Percentiles rank a stretch among this genome's conserved stretches.
Conservation (phyloP, 495 filamentous ascomycete species). For the Tirmania nivea region DNA sequence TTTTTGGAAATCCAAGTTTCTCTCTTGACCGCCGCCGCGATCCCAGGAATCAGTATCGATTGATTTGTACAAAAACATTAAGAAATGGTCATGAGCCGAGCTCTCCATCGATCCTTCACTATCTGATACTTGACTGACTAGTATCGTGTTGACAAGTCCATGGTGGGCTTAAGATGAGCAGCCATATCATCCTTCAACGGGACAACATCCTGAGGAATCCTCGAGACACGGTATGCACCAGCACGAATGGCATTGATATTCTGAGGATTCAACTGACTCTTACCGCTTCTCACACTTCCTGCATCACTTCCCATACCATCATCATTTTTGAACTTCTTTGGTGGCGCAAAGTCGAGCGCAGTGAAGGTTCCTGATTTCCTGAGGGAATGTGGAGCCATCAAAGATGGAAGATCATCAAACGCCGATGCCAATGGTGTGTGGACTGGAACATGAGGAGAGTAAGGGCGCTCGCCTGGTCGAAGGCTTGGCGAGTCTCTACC, state of each 20-base stretch:
- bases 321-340: slow-evolving; percentile 54
- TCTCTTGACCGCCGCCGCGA: too few relatives aligned
- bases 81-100: too few relatives aligned
- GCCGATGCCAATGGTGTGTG: slow-evolving; percentile 59
- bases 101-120: too few relatives aligned
- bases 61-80: too few relatives aligned
- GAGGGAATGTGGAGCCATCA: slow-evolving; percentile 76
- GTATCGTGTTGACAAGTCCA: slow-evolving; percentile 34
- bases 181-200: slow-evolving; percentile 55
- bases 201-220: slow-evolving; percentile 61
- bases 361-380: slow-evolving; percentile 82
- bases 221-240: slow-evolving; percentile 78
- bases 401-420: slow-evolving; percentile 63
- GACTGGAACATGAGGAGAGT: slow-evolving; percentile 42
- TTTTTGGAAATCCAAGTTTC: too few relatives aligned
- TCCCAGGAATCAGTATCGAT: too few relatives aligned
- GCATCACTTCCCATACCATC: slow-evolving; percentile 54
- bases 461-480: slow-evolving; percentile 50
- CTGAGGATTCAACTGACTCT: slow-evolving; percentile 49
- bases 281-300: slow-evolving; percentile 73
- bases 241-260: slow-evolving; percentile 59
- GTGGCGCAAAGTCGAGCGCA: slow-evolving; percentile 84
- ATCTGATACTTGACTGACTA: background rate
- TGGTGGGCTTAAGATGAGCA: slow-evolving; percentile 50
- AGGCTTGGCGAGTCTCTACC: slow-evolving; percentile 65